A percentile compares a stretch with the other conserved stretches of the same genome.
Conservation (phyloP, 2,329 filamentous ascomycete species). For the Xylaria sp. region DNA sequence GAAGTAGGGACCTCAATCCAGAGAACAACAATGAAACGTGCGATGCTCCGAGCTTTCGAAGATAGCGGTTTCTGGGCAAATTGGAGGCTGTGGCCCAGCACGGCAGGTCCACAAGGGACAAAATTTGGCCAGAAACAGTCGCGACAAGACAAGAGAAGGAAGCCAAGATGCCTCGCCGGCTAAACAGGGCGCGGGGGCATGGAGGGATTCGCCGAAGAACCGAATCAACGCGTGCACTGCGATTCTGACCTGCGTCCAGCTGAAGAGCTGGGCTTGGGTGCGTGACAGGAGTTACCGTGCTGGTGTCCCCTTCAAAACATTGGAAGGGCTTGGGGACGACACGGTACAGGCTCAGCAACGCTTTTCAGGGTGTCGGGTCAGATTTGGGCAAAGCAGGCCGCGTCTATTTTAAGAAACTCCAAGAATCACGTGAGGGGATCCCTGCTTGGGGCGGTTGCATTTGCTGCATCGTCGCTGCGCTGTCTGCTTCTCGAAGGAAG, state of each 20-base stretch:
- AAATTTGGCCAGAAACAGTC: constrained; percentile 32
- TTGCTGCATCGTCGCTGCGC: constrained; percentile 14
- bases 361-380: constrained; percentile 29
- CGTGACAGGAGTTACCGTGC: constrained; percentile 18
- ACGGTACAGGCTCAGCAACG: constrained; percentile 28
- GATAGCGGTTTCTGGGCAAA: constrained; percentile 22
- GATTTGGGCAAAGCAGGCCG: constrained; percentile 34
- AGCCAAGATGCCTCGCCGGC: constrained; percentile 28
- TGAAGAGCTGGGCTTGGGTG: constrained; percentile 21
- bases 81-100: constrained; percentile 32
- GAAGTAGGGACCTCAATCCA: constrained; percentile 8
- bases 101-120: constrained; percentile 28
- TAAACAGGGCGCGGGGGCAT: constrained; percentile 23
- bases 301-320: constrained; percentile 16
- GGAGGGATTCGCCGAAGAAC: constrained; percentile 16
- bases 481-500: constrained; percentile 15
- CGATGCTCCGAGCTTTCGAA: constrained; percentile 8
- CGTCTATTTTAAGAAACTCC: constrained; percentile 36
- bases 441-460: constrained; percentile 15
- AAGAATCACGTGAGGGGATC: constrained; percentile 33
- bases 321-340: constrained; percentile 22
- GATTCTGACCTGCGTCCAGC: constrained; percentile 29
- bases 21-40: constrained; percentile 16
- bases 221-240: constrained; percentile 17
- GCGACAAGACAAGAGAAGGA: constrained; percentile 28